Conservation (phyloP, 1,284 basidiomycete species). For the Apiotrichum laibachii region DNA sequence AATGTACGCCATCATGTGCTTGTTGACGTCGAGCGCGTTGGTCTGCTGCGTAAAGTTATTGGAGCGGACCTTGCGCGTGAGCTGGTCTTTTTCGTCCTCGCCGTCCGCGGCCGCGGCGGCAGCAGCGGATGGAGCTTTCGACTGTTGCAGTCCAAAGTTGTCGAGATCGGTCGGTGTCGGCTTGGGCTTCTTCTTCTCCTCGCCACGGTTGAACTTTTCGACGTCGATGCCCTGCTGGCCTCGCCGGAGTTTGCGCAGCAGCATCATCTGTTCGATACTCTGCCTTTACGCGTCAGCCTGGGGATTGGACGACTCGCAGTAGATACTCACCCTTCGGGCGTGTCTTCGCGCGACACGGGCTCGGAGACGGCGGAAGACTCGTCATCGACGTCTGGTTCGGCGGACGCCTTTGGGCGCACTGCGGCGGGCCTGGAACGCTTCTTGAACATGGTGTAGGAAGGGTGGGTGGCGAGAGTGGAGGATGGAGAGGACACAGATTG, state of each 20-base stretch:
- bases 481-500: too few relatives aligned
- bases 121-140: slow-evolving; percentile 35
- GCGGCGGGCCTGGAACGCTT: slow-evolving; percentile 50
- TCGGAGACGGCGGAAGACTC: slow-evolving; percentile 6
- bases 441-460: slow-evolving; percentile 49
- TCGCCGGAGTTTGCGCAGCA: slow-evolving; percentile 73
- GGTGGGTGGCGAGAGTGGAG: not conserved
- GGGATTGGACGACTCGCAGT: slow-evolving; percentile 1
- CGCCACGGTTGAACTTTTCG: slow-evolving; percentile 77
- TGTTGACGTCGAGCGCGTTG: slow-evolving; percentile 91
- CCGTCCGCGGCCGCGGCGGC: not conserved
- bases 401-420: slow-evolving; percentile 37
- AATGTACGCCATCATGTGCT: slow-evolving; percentile 99
- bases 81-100: slow-evolving; percentile 62
- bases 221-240: slow-evolving; percentile 76
- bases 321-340: slow-evolving; percentile 16
- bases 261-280: slow-evolving; percentile 73
- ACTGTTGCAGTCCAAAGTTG: slow-evolving; percentile 57
- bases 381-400: slow-evolving; percentile 12
- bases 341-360: slow-evolving; percentile 11
- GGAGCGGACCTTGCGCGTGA: slow-evolving; percentile 66
- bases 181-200: slow-evolving; percentile 61
- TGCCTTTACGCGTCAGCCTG: slow-evolving; percentile 30
- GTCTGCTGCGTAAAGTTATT: slow-evolving; percentile 98
- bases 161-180: slow-evolving; percentile 54